These are phyloP conservation scores for Phytopythium kandeliae DNA, from an alignment of 352 stramenopile genomes.

Conservation along the genomic window DNA sequence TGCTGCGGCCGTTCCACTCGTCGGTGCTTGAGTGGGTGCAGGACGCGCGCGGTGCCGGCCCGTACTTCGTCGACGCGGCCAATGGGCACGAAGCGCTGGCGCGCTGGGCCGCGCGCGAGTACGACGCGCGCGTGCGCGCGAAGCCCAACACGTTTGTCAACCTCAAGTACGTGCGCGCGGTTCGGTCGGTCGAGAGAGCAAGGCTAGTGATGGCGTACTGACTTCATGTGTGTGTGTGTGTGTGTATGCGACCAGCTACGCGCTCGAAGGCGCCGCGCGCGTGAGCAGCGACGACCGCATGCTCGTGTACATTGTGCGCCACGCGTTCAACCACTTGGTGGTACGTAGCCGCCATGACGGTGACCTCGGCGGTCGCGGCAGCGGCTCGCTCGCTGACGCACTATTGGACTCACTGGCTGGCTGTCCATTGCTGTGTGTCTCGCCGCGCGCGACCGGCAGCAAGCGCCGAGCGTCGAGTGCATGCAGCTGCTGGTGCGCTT, in stretches of 20 bases:
- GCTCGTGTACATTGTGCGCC: constrained; percentile 70
- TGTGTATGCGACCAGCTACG: constrained; percentile 29
- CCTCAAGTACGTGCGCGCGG: constrained; percentile 67
- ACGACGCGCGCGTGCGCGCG: constrained; percentile 32
- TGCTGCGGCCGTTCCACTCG: constrained; percentile 61
- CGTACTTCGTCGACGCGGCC: constrained; percentile 44
- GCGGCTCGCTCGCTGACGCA: too few species aligned
- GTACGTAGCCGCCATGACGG: too few species aligned
- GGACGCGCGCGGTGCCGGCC: constrained; percentile 35
- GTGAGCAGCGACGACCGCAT: constrained; percentile 21
- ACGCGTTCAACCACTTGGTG: constrained; percentile 68
- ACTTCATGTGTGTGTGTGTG: not conserved
- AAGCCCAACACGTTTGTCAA: constrained; percentile 59
- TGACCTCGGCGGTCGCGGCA: too few species aligned
- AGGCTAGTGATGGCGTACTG: too few species aligned
- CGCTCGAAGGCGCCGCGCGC: constrained; percentile 33
- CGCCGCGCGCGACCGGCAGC: constrained; percentile 13
- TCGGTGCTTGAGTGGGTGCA: constrained; percentile 72
- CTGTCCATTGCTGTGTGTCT: not conserved
- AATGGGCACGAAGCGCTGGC: constrained; percentile 59
- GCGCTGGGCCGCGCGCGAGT: constrained; percentile 50
- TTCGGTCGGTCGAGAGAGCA: too few species aligned
- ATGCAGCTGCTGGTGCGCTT: constrained; percentile 51
- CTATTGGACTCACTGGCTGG: not conserved
- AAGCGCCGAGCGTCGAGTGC: constrained; percentile 47